Base-by-base conservation (phyloP, 805 yeast genomes). In the Suhomyces kilbournensis region DNA sequence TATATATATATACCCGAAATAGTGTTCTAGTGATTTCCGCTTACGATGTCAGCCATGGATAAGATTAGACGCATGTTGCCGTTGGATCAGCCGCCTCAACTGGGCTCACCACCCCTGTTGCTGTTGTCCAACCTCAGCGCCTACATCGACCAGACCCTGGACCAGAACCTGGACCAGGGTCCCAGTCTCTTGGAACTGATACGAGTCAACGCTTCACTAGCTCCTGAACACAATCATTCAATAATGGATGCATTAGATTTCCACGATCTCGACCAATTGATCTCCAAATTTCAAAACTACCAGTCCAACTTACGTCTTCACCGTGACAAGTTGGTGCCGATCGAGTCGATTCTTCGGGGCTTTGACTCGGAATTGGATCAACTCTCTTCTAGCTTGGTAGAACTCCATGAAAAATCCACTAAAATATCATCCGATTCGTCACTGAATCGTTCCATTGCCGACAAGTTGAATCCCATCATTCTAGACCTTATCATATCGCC, bases 401-500 rank as follows among this genome's bases (percentile, higher is more conserved):
- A 68, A 12, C 62, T 74, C 7, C 75, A 73, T 49, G 60, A 67
- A 35, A 69, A 72, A 49, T 70, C 76, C n/a, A 56, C 57, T 14
- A 64, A 62, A 25, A 55, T 75, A 23, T 60, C 74, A 2, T 50
- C 58, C 14, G 67, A 67, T 40, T 59, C 72, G 14, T 58, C 61
- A 14, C 39, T 54, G 32, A 75, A 72, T 51, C 61, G 65, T 1
- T 48, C 57, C 2, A 47, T 68, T 12, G 67, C 68, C 4, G 76
- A 72, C 22, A 75, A 75, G 48, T 77, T 91, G 52, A 82, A 87
- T 17, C 96, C 96, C 0, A 71, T 89, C n/a, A 84, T 91, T 0
- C 78, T 86, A 38, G 92, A 88, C 57, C 72, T 88, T 34, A 73
- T 88, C 53, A 81, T 92, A 7, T 88, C 97, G 0, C 94, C 97